Conservation (phyloP, 163 green algal species). For the Scenedesmus sp. region DNA sequence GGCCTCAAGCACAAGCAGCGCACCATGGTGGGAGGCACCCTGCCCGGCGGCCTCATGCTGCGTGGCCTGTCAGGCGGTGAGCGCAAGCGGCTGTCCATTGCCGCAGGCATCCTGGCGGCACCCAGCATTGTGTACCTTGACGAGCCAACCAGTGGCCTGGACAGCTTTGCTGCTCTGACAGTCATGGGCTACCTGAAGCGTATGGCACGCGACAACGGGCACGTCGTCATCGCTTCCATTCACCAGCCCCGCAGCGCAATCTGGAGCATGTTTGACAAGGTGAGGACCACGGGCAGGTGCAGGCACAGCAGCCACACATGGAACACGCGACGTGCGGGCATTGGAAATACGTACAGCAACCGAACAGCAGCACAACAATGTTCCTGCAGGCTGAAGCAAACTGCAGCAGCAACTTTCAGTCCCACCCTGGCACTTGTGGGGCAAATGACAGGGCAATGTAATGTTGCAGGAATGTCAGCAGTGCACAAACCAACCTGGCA, state of each 20-base stretch:
- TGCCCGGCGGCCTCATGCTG: conserved; percentile 61
- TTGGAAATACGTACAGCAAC: conserved; percentile 57
- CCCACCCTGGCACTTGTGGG: no score
- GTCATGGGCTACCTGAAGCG: conserved; percentile 66
- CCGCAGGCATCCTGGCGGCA: conserved; percentile 76
- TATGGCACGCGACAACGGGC: conserved; percentile 52
- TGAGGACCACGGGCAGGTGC: background rate
- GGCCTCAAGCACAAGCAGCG: conserved; percentile 54
- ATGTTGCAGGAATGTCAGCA: no score
- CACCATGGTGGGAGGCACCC: conserved; percentile 55
- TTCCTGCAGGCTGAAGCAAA: background rate
- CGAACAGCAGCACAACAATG: conserved; percentile 56
- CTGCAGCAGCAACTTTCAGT: background rate
- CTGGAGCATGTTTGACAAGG: conserved; percentile 77
- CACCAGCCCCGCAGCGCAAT: conserved; percentile 79
- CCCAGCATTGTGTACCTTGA: conserved; percentile 85
- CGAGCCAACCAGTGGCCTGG: conserved; percentile 70
- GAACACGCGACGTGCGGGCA: background rate
- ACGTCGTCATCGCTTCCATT: conserved; percentile 72
- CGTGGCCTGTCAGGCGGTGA: conserved; percentile 80
- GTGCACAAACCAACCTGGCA: no score
- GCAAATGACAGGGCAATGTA: no score
- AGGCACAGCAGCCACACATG: background rate
- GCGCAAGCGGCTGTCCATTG: conserved; percentile 87
- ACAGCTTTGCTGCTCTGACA: conserved; percentile 61